Percentiles rank a stretch among this genome's conserved stretches.
These are phyloP conservation scores for Penicillium daleae DNA, from an alignment of 495 filamentous ascomycete species.

Conservation along the genomic window DNA sequence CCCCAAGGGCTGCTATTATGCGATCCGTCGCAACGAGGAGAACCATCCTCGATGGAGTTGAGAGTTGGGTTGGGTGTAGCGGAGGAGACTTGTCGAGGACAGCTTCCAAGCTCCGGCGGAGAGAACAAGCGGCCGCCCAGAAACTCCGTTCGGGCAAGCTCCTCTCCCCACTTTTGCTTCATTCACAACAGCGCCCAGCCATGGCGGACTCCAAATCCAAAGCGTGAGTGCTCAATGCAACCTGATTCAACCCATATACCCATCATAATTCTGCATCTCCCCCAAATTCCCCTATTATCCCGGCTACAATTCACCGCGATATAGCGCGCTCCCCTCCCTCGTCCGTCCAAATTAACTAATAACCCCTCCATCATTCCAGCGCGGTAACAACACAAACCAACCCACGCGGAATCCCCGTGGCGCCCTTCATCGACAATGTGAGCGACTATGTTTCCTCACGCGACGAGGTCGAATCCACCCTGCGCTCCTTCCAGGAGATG, in stretches of 20 bases:
- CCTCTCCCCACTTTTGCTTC: conserved; percentile 33
- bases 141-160: conserved; percentile 21
- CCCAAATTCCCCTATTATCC: neutral
- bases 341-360: conserved; percentile 17
- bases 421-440: conserved; percentile 96
- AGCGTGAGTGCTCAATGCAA: conserved; percentile 22
- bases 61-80: neutral
- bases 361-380: conserved; percentile 31
- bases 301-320: neutral
- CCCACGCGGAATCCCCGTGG: conserved; percentile 89
- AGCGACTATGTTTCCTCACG: conserved; percentile 90
- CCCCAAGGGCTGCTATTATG: conserved; percentile 66
- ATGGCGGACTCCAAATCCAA: conserved; percentile 34
- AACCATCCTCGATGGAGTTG: conserved; percentile 61
- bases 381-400: conserved; percentile 62
- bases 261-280: neutral
- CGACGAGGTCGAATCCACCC: conserved; percentile 83
- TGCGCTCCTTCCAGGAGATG: conserved; percentile 98
- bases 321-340: neutral
- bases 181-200: conserved; percentile 20
- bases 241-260: neutral
- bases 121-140: conserved; percentile 20
- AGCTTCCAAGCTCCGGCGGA: conserved; percentile 16
- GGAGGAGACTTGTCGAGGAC: conserved; percentile 1
- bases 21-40: conserved; percentile 72